A percentile compares a stretch with the other conserved stretches of the same genome.
Evolutionary conservation across 2,329 filamentous ascomycete species (phyloP).

Genomic region (Ilyonectria robusta): DNA sequence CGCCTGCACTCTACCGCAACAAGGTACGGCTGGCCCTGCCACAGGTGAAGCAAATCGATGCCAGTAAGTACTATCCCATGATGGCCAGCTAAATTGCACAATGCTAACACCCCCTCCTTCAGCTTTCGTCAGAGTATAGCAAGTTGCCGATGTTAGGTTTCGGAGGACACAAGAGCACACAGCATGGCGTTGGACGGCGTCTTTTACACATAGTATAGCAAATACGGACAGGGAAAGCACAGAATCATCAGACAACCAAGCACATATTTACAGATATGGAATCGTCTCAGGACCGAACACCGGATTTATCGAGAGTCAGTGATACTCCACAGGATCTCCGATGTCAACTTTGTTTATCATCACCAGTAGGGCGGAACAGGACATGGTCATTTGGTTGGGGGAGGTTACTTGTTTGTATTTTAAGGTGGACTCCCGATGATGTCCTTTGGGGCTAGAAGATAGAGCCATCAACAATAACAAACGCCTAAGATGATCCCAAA

Average conservation of each 20-base stretch:
- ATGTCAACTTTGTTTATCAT: neutral
- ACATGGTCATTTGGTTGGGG: conserved; percentile 7
- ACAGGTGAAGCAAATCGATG: conserved; percentile 93
- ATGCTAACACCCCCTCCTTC: conserved; percentile 6
- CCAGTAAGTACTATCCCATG: conserved; percentile 76
- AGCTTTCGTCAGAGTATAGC: conserved; percentile 53
- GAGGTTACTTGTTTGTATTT: conserved; percentile 45
- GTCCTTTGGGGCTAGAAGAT: conserved; percentile 42
- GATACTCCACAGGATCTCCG: neutral
- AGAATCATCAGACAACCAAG: conserved; percentile 5
- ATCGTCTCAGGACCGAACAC: conserved; percentile 21
- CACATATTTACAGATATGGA: conserved; percentile 12
- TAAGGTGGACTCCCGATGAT: conserved; percentile 37
- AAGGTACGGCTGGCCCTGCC: conserved; percentile 92
- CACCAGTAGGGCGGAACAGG: neutral
- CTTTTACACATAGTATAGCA: conserved; percentile 31
- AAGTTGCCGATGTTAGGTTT: conserved; percentile 12
- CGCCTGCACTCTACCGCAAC: conserved; percentile 91
- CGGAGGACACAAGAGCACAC: conserved; percentile 23
- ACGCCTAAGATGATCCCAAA: conserved; percentile 48
- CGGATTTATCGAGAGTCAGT: conserved; percentile 1
- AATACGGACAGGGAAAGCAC: conserved; percentile 14
- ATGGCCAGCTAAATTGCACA: neutral
- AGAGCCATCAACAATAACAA: conserved; percentile 39
- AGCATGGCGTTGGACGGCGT: conserved; percentile 44